Evolutionary conservation across 2,329 filamentous ascomycete species (phyloP).

Genomic region (Rasamsonia emersonii): DNA sequence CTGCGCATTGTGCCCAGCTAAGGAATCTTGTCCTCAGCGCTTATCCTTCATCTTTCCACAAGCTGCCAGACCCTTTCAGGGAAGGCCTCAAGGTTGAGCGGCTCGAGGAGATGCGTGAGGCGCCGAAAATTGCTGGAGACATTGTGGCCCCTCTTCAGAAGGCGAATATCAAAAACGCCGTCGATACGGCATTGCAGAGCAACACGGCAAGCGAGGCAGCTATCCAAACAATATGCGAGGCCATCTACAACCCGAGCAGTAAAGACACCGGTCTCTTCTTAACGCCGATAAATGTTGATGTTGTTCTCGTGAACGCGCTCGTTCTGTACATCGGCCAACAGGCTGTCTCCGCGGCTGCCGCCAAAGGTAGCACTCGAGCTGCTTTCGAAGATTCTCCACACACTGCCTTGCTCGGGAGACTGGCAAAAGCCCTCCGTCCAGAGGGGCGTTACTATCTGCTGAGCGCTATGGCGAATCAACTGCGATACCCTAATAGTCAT

Average conservation of each 20-base stretch:
- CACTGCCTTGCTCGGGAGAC: slow-evolving; percentile 62
- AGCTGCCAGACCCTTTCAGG: slow-evolving; percentile 65
- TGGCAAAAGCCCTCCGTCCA: slow-evolving; percentile 65
- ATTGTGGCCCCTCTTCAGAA: slow-evolving; percentile 41
- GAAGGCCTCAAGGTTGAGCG: slow-evolving; percentile 67
- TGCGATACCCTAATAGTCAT: slow-evolving; percentile 80
- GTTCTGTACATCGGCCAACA: slow-evolving; percentile 73
- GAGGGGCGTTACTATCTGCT: slow-evolving; percentile 80
- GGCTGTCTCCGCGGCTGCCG: slow-evolving; percentile 52
- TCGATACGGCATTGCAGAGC: slow-evolving; percentile 45
- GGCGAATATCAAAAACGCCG: slow-evolving; percentile 44
- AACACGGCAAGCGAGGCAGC: slow-evolving; percentile 59
- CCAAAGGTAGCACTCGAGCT: slow-evolving; percentile 48
- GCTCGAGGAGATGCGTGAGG: slow-evolving; percentile 63
- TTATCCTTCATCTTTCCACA: slow-evolving; percentile 59
- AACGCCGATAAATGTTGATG: slow-evolving; percentile 59
- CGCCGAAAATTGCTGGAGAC: slow-evolving; percentile 58
- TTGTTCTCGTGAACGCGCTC: slow-evolving; percentile 67
- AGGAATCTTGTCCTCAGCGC: slow-evolving; percentile 82
- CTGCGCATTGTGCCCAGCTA: slow-evolving; percentile 75
- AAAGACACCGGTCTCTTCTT: slow-evolving; percentile 59
- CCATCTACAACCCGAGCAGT: slow-evolving; percentile 53
- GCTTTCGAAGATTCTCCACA: slow-evolving; percentile 62
- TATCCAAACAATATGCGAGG: slow-evolving; percentile 67
- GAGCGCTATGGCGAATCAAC: slow-evolving; percentile 78